A percentile compares a stretch with the other conserved stretches of the same genome.
These are phyloP conservation scores for Pulveroboletus frians DNA, from an alignment of 768 basidiomycete genomes.

Conservation along the genomic window DNA sequence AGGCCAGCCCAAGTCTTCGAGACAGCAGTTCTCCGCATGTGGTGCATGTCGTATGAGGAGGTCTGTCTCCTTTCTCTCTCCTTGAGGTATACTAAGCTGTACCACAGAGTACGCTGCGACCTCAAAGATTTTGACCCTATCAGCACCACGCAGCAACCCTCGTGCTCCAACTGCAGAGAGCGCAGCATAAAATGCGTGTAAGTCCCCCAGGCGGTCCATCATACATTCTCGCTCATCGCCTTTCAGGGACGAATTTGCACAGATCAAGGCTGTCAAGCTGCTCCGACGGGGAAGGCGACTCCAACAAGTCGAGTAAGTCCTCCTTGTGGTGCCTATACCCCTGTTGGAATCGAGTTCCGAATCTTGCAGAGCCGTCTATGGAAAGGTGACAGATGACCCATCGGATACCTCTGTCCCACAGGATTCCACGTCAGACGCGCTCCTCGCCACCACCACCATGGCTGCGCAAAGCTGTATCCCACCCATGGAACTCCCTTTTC, in stretches of 20 bases:
- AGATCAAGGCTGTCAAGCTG: slow-evolving; percentile 85
- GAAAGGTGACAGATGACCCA: slow-evolving; percentile 52
- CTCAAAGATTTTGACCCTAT: slow-evolving; percentile 73
- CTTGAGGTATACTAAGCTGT: background rate
- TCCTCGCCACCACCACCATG: slow-evolving; percentile 1
- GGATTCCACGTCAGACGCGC: slow-evolving; percentile 14
- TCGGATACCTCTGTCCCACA: slow-evolving; percentile 19
- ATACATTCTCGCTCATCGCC: slow-evolving; percentile 6
- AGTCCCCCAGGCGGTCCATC: slow-evolving; percentile 30
- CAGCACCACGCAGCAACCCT: slow-evolving; percentile 38
- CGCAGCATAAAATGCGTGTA: slow-evolving; percentile 92
- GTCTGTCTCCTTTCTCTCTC: slow-evolving; percentile 29
- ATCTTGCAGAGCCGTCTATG: slow-evolving; percentile 63
- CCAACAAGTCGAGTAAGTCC: slow-evolving; percentile 77
- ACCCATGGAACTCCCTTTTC: slow-evolving; percentile 70
- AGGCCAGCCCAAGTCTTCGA: slow-evolving; percentile 66
- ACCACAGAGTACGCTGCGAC: slow-evolving; percentile 81
- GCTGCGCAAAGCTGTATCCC: slow-evolving; percentile 51
- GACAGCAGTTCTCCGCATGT: slow-evolving; percentile 90
- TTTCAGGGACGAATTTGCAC: slow-evolving; percentile 82
- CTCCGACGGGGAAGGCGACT: slow-evolving; percentile 72
- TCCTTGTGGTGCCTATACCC: slow-evolving; percentile 1
- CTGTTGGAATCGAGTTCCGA: slow-evolving; percentile 2
- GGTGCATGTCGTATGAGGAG: slow-evolving; percentile 89
- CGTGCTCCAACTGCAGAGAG: slow-evolving; percentile 88